Evolutionary conservation across 495 filamentous ascomycete genomes (phyloP).

Genomic region (Neurospora africana): DNA sequence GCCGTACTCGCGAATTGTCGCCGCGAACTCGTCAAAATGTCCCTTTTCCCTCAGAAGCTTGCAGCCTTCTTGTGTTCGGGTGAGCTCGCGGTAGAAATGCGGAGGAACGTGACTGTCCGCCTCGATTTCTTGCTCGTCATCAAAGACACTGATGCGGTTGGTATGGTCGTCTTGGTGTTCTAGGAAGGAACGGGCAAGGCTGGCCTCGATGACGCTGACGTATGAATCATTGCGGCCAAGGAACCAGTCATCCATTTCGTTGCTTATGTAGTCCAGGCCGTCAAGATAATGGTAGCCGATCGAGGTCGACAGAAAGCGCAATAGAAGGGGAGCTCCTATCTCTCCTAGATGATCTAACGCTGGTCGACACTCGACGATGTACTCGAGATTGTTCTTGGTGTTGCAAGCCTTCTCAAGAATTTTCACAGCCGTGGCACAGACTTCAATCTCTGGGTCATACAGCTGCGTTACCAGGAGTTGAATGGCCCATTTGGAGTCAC

Average conservation of each 20-base stretch:
- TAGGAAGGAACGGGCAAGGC: conserved; percentile 77
- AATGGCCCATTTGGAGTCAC: conserved; percentile 82
- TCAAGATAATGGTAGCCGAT: conserved; percentile 97
- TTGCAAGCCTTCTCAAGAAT: conserved; percentile 97
- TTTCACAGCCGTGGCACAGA: conserved; percentile 90
- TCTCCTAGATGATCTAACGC: conserved; percentile 92
- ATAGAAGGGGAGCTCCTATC: conserved; percentile 85
- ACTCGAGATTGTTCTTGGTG: conserved; percentile 76
- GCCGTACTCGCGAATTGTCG: conserved; percentile 74
- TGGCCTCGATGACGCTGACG: conserved; percentile 89
- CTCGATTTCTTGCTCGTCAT: conserved; percentile 42
- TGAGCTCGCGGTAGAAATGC: conserved; percentile 94
- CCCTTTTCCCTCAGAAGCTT: conserved; percentile 81
- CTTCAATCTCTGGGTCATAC: conserved; percentile 93
- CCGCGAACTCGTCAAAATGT: conserved; percentile 87
- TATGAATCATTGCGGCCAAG: conserved; percentile 89
- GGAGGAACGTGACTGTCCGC: conserved; percentile 61
- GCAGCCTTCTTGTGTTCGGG: conserved; percentile 86
- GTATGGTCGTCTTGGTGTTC: conserved; percentile 48
- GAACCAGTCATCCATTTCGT: conserved; percentile 99
- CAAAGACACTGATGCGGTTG: conserved; percentile 42
- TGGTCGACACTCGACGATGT: conserved; percentile 92
- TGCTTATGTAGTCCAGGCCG: conserved; percentile 93
- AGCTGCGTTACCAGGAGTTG: conserved; percentile 91
- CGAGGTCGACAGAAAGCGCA: conserved; percentile 89